Percentiles rank a stretch among this genome's conserved stretches.
Conservation (phyloP, 2,329 filamentous ascomycete genomes). For the Achaetomium macrosporum region DNA sequence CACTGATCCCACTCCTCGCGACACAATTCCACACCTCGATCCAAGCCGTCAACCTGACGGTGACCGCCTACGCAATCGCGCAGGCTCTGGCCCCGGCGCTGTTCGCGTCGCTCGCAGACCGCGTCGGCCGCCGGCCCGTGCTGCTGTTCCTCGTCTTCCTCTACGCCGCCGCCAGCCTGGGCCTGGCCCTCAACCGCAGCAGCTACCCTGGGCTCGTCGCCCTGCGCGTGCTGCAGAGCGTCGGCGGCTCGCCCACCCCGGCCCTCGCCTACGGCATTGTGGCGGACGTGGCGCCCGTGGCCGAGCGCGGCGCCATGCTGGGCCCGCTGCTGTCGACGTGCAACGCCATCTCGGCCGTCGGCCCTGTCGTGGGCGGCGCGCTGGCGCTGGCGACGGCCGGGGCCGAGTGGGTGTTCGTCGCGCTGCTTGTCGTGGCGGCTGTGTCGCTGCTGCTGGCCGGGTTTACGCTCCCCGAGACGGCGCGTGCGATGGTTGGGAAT, state of each 20-base stretch:
- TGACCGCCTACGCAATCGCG: constrained; percentile 53
- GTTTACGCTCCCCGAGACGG: constrained; percentile 49
- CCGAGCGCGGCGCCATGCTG: constrained; percentile 63
- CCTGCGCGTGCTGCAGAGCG: constrained; percentile 52
- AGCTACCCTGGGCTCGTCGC: constrained; percentile 49
- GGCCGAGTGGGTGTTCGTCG: constrained; percentile 59
- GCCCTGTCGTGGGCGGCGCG: constrained; percentile 14
- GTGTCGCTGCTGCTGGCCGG: constrained; percentile 40
- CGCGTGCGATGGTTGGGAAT: constrained; percentile 49
- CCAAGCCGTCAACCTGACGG: constrained; percentile 35
- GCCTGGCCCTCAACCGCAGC: constrained; percentile 44
- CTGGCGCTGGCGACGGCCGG: constrained; percentile 33
- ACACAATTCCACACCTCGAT: constrained; percentile 27
- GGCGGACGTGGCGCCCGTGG: constrained; percentile 58
- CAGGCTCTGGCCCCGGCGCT: constrained; percentile 53
- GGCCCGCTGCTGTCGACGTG: constrained; percentile 51
- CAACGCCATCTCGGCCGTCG: constrained; percentile 36
- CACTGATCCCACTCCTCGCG: constrained; percentile 30
- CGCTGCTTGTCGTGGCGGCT: constrained; percentile 45
- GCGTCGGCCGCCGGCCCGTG: constrained; percentile 48
- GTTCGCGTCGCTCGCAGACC: constrained; percentile 52
- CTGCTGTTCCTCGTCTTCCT: constrained; percentile 50
- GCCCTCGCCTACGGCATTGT: constrained; percentile 62
- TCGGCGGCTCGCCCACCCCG: constrained; percentile 56
- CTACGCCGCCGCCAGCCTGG: constrained; percentile 49